These are phyloP conservation scores for Biancaea sappan DNA, from an alignment of 306 rosid species.

Conservation along the genomic window DNA sequence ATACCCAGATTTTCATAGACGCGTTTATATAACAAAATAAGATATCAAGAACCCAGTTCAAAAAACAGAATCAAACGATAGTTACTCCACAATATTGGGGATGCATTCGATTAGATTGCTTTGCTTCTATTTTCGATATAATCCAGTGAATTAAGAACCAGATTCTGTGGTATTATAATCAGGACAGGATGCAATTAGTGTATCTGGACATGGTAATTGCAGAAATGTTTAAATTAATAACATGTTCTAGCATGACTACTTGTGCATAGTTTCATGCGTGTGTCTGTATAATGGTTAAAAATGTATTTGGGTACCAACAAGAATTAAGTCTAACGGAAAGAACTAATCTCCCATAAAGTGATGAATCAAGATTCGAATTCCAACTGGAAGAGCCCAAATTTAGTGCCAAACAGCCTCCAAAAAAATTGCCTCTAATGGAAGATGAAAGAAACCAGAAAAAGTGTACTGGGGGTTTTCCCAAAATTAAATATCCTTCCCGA, in stretches of 20 bases:
- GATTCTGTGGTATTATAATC: not conserved
- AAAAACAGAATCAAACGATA: not conserved
- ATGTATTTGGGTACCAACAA: too few relatives aligned
- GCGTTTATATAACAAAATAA: not conserved
- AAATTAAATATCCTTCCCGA: not conserved
- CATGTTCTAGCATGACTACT: not conserved
- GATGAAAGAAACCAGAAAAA: too few relatives aligned
- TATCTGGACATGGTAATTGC: slow-evolving; percentile 6
- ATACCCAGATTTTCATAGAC: not conserved
- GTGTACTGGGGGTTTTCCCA: not conserved
- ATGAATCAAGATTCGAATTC: too few relatives aligned
- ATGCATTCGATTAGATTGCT: not conserved
- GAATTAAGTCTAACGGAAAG: too few relatives aligned
- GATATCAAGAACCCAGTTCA: not conserved
- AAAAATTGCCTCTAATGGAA: too few relatives aligned
- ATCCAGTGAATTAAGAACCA: not conserved
- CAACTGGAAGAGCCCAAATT: too few relatives aligned
- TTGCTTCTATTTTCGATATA: not conserved
- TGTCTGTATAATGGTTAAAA: too few relatives aligned
- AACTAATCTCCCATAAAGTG: too few relatives aligned
- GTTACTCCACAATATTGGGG: not conserved
- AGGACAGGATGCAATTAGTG: not conserved
- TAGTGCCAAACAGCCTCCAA: too few relatives aligned
- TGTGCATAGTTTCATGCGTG: too few relatives aligned
- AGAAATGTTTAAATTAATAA: not conserved